Percentiles rank a stretch among this genome's conserved stretches.
These are phyloP conservation scores for Barnettozyma botsteinii DNA, from an alignment of 805 yeast genomes.

Conservation along the genomic window DNA sequence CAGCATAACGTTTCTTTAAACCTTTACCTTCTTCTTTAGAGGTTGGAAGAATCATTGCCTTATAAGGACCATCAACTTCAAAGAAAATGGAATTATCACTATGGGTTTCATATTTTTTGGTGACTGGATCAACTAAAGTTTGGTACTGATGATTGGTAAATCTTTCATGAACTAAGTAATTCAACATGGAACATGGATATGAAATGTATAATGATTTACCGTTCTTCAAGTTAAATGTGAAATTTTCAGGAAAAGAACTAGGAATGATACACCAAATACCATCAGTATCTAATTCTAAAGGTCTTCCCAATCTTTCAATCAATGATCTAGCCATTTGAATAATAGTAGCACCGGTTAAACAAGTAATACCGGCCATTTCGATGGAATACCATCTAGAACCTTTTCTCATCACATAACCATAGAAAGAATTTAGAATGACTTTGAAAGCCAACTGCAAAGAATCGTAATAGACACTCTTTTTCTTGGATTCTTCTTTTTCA, in stretches of 20 bases:
- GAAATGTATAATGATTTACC: conserved; percentile 77
- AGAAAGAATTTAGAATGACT: conserved; percentile 91
- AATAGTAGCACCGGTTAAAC: conserved; percentile 95
- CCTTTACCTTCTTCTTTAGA: conserved; percentile 98
- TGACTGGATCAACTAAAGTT: conserved; percentile 65
- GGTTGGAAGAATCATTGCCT: conserved; percentile 95
- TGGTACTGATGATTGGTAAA: conserved; percentile 96
- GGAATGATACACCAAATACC: conserved; percentile 99
- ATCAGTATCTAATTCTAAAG: conserved; percentile 94
- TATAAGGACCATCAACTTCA: conserved; percentile 98
- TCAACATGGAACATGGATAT: conserved; percentile 95
- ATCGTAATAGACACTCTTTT: conserved; percentile 90
- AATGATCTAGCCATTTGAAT: conserved; percentile 94
- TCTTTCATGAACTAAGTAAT: conserved; percentile 82
- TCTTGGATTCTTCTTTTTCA: conserved; percentile 85
- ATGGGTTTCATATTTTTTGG: conserved; percentile 63
- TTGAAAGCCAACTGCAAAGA: conserved; percentile 95
- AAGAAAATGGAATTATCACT: conserved; percentile 94
- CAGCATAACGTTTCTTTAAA: conserved; percentile 93
- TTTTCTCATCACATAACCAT: conserved; percentile 98
- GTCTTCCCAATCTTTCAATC: conserved; percentile 91
- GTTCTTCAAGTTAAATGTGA: conserved; percentile 57
- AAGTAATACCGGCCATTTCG: conserved; percentile 99
- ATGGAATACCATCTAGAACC: conserved; percentile 99
- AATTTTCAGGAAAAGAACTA: conserved; percentile 87